Conservation (phyloP, 129 eudicot species). For the Helichrysum umbraculigerum region DNA sequence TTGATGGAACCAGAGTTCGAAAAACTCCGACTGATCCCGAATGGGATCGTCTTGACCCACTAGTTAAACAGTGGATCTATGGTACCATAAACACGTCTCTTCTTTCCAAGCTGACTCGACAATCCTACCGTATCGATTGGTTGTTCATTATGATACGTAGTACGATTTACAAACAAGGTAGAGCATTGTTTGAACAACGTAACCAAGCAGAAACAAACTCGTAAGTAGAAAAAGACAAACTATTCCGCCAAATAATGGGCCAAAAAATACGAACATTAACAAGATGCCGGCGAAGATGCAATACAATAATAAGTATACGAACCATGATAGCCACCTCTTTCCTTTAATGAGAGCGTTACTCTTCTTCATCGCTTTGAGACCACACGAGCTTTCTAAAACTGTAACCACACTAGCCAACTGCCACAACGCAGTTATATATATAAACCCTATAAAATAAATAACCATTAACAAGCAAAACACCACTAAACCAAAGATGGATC, state of each 20-base stretch:
- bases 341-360: slow-evolving; percentile 30
- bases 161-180: slow-evolving; percentile 41
- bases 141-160: slow-evolving; percentile 35
- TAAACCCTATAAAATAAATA: slow-evolving; percentile 29
- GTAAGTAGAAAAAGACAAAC: slow-evolving; percentile 29
- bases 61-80: too few species aligned
- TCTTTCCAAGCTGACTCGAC: slow-evolving; percentile 38
- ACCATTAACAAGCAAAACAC: slow-evolving; percentile 3
- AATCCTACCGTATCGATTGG: slow-evolving; percentile 30
- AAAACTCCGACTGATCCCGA: too few species aligned
- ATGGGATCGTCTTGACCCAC: too few species aligned
- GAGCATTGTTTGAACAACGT: slow-evolving; percentile 38
- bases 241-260: slow-evolving; percentile 24
- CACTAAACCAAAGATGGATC: neutral
- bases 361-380: slow-evolving; percentile 59
- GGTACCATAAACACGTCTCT: too few species aligned
- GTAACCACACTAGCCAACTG: slow-evolving; percentile 67
- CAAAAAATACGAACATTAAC: slow-evolving; percentile 8
- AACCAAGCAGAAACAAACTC: slow-evolving; percentile 29
- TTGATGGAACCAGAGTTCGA: too few species aligned
- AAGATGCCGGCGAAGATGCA: slow-evolving; percentile 23
- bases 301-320: slow-evolving; percentile 39
- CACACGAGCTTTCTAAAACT: slow-evolving; percentile 51
- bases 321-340: slow-evolving; percentile 11
- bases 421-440: slow-evolving; percentile 59